Base-by-base conservation (phyloP, 108 stramenopile species). In the Licmophora abbreviata region DNA sequence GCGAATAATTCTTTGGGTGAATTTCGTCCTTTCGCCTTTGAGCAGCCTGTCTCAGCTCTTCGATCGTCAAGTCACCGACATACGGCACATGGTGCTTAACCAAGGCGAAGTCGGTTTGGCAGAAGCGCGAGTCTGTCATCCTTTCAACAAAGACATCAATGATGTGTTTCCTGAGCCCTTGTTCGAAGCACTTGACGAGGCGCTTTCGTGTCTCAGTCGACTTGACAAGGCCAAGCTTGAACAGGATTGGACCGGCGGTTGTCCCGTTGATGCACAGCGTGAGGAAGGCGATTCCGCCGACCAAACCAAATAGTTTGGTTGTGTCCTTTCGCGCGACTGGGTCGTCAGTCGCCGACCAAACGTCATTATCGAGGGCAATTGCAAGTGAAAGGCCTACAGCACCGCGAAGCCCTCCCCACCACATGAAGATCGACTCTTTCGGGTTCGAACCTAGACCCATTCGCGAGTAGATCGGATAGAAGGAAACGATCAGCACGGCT, bases 321-420 rank as follows among this genome's bases (percentile, higher is more conserved):
- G 2, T 54, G 59, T 18, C 58, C 44, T 34, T 63, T 43, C 20
- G 21, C 46, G 15, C 11, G 18, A 10, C 51, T 48, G 0, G 37
- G 6, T 46, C 56, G 56, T 29, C 9, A 17, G 18, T 49, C 17
- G 21, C 41, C 18, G 3, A 3, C 15, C 5, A 5, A 0, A 81
- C 74, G 46, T 69, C 61, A 28, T 66, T 73, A 46, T 76, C 77
- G 11, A 93, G 68, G 12, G 73, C 47, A 0, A 95, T 58, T 2
- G 83, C 88, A n/a, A 92, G 50, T 3, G 85, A 76, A 17, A 95
- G 73, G 4, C 85, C 90, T 1, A 93, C 79, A 0, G 94, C 88
- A 29, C 94, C 94, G 1, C 92, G 58, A 0, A 95, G 58, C 0
- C 94, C 94, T 15, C 73, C 78, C 48, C 59, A 92, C 4, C 81